These are phyloP conservation scores for Sphaerulina musiva DNA, from an alignment of 2,329 filamentous ascomycete genomes.

Conservation along the genomic window DNA sequence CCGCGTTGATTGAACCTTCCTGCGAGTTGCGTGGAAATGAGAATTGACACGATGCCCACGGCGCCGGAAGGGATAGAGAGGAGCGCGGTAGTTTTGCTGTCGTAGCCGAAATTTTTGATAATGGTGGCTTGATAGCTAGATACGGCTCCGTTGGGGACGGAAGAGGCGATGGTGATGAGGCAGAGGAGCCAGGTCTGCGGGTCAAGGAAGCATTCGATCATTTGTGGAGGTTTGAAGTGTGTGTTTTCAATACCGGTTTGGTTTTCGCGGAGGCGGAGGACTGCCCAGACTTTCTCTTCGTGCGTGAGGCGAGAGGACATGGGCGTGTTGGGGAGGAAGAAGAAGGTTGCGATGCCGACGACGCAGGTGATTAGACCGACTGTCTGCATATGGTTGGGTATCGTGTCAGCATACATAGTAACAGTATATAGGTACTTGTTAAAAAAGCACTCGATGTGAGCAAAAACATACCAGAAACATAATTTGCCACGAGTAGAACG, in stretches of 20 bases:
- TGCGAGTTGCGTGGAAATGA: conserved; percentile 26
- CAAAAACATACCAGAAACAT: conserved; percentile 38
- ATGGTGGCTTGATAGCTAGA: conserved; percentile 34
- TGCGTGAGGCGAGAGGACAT: conserved; percentile 26
- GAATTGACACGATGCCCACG: conserved; percentile 38
- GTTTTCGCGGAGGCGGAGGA: conserved; percentile 42
- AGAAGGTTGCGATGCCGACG: conserved; percentile 32
- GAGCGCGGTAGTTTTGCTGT: conserved; percentile 27
- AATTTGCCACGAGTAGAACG: conserved; percentile 48
- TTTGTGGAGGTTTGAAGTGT: conserved; percentile 43
- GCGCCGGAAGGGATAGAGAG: conserved; percentile 54
- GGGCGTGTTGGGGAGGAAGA: conserved; percentile 31
- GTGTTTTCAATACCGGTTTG: conserved; percentile 49
- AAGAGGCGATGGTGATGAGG: conserved; percentile 32
- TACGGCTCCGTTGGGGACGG: conserved; percentile 40
- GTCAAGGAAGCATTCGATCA: conserved; percentile 42
- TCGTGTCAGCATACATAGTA: neutral
- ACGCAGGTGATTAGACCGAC: conserved; percentile 41
- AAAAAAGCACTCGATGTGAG: no score
- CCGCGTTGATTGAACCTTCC: conserved; percentile 28
- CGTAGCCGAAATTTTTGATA: conserved; percentile 31
- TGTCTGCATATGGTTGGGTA: neutral
- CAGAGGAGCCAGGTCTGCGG: conserved; percentile 41
- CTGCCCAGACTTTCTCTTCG: conserved; percentile 29
- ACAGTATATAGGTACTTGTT: no score